Conservation (phyloP, 192 early-diverging fungal genomes). For the Linderina pennispora region DNA sequence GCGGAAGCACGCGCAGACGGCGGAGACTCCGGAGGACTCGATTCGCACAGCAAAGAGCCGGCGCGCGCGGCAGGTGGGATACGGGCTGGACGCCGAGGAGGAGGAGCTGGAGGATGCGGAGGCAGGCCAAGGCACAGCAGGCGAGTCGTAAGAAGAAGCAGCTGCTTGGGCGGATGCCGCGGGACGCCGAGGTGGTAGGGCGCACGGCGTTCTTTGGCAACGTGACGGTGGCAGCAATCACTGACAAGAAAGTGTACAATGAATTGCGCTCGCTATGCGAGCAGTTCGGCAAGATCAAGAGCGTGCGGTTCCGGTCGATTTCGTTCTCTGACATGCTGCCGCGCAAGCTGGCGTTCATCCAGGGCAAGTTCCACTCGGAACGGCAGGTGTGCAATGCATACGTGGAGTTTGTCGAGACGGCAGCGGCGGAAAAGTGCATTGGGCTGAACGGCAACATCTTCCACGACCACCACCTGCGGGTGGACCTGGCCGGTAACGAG, state of each 20-base stretch:
- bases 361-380: slow-evolving; percentile 75
- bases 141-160: slow-evolving; percentile 30
- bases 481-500: slow-evolving; percentile 54
- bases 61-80: slow-evolving; percentile 14
- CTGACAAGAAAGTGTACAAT: slow-evolving; percentile 60
- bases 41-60: background rate
- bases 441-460: slow-evolving; percentile 77
- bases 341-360: slow-evolving; percentile 77
- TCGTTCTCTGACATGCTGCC: slow-evolving; percentile 44
- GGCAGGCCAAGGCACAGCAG: slow-evolving; percentile 3
- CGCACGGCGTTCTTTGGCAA: slow-evolving; percentile 97
- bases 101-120: slow-evolving; percentile 14
- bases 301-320: slow-evolving; percentile 87
- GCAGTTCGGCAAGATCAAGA: slow-evolving; percentile 68
- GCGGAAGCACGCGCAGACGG: slow-evolving; percentile 8
- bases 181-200: slow-evolving; percentile 52
- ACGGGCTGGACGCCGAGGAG: slow-evolving; percentile 9
- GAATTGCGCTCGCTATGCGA: slow-evolving; percentile 63
- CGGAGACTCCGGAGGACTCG: background rate
- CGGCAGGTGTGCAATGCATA: slow-evolving; percentile 88
- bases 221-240: slow-evolving; percentile 59
- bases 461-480: slow-evolving; percentile 82
- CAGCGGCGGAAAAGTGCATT: slow-evolving; percentile 49
- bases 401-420: slow-evolving; percentile 67
- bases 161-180: slow-evolving; percentile 25